Evolutionary conservation across 176 grass and related monocot species (phyloP), one percentile per base, ranked within the genome.

Genomic region (Oryza coarctata): DNA sequence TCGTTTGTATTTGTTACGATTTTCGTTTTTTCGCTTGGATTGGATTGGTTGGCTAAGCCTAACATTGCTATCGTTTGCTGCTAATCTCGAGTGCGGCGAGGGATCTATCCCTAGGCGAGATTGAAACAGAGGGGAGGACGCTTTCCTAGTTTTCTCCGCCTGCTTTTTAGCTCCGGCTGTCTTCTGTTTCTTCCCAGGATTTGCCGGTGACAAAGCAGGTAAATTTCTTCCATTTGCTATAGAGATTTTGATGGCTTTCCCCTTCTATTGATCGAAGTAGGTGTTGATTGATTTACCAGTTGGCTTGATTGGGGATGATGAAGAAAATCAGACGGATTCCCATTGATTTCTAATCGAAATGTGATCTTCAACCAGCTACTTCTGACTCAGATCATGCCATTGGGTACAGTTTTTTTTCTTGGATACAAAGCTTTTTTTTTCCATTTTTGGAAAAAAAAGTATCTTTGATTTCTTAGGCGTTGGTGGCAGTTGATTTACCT

Each of bases 71-170:
- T 91, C 80, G 71, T 77, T 86, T 71, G 89, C 57, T 55, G 85
- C 85, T 26, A 75, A 31, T 38, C 52, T 73, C 35, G 5, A 70
- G 23, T 87, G 81, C 70, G 76, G 55, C 71, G 81, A 76, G 55
- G 70, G 66, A 91, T 91, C 89, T 91, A 91, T 91, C 89, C 69
- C 77, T 91, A 77, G 89, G 85, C 81, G 15, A 91, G 35, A 90
- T 9, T 9, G 74, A 86, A 83, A 1, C 83, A 0, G 39, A 63
- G 68, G 83, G 73, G 73, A 49, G 62, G 14, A 22, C 83, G 39
- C 73, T 83, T 86, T 90, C 88, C 88, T 87, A 84, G 89, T 49
- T 25, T 47, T 82, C 25, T 25, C 71, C 11, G 65, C 66, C 65
- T 91, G 35, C 71, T 84, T 91, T 85, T 84, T 89, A 76, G 85